These are phyloP conservation scores for Fonsecaea pedrosoi DNA, from an alignment of 2,329 filamentous ascomycete genomes.

Conservation along the genomic window DNA sequence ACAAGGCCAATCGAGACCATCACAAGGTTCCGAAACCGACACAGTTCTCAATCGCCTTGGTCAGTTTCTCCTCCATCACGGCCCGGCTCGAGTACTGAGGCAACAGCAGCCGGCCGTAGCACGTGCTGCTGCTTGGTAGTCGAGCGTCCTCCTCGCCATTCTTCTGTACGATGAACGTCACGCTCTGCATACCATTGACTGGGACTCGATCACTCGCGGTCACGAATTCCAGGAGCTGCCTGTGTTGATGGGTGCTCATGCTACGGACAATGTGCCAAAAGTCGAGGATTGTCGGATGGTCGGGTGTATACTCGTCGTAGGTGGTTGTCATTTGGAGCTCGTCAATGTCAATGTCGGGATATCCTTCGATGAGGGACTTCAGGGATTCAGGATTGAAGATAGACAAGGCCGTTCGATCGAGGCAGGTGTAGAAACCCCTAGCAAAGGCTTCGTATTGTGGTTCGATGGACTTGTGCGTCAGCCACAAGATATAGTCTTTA, in stretches of 20 bases:
- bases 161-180: constrained; percentile 83
- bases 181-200: constrained; percentile 79
- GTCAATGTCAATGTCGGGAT: constrained; percentile 77
- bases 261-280: constrained; percentile 83
- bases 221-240: constrained; percentile 86
- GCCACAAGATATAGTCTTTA: constrained; percentile 81
- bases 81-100: constrained; percentile 79
- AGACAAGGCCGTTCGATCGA: constrained; percentile 72
- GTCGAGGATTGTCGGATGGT: constrained; percentile 71
- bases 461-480: constrained; percentile 77
- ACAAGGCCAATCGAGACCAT: constrained; percentile 11
- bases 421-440: constrained; percentile 77
- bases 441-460: constrained; percentile 82
- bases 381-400: constrained; percentile 75
- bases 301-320: constrained; percentile 78
- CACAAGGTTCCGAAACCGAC: constrained; percentile 86
- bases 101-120: constrained; percentile 85
- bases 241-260: constrained; percentile 68
- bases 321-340: constrained; percentile 73
- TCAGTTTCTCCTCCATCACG: constrained; percentile 74
- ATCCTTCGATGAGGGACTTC: constrained; percentile 81
- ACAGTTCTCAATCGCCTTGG: constrained; percentile 85
- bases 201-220: constrained; percentile 91
- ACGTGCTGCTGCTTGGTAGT: constrained; percentile 88
- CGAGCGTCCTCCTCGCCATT: constrained; percentile 69